Evolutionary conservation across 495 filamentous ascomycete genomes (phyloP).

Genomic region (Peziza echinospora): DNA sequence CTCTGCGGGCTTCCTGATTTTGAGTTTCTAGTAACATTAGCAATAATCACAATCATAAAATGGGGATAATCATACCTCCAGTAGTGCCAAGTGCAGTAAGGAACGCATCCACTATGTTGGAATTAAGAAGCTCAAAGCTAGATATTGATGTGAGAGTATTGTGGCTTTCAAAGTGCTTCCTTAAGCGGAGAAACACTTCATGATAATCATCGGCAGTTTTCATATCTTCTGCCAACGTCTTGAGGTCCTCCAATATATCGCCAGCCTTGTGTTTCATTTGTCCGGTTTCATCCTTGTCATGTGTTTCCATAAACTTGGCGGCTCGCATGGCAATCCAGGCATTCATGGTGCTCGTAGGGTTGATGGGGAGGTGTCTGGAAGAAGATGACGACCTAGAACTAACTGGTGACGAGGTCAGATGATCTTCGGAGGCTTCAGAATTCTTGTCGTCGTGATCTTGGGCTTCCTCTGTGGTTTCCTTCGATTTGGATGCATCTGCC

Average conservation of each 20-base stretch:
- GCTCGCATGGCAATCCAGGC: conserved; percentile 54
- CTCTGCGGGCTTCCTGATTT: conserved; percentile 34
- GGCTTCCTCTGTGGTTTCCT: conserved; percentile 23
- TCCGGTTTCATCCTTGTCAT: conserved; percentile 53
- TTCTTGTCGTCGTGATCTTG: conserved; percentile 20
- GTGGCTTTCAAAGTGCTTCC: conserved; percentile 74
- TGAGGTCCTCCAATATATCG: conserved; percentile 51
- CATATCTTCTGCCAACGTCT: conserved; percentile 33
- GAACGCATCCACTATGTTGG: conserved; percentile 65
- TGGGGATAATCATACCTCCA: no score
- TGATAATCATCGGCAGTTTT: conserved; percentile 10
- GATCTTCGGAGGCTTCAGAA: conserved; percentile 18
- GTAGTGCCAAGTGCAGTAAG: conserved; percentile 57
- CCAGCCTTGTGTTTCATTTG: conserved; percentile 55
- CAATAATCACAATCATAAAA: conserved; percentile 16
- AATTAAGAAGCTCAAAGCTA: conserved; percentile 84
- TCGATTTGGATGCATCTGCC: conserved; percentile 5
- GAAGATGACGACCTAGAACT: conserved; percentile 38
- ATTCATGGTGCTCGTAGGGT: conserved; percentile 40
- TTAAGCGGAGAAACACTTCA: conserved; percentile 45
- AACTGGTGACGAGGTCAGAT: conserved; percentile 47
- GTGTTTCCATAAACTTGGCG: conserved; percentile 56
- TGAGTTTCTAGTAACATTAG: conserved; percentile 3
- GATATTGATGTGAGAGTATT: conserved; percentile 73
- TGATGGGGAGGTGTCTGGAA: conserved; percentile 27